Conservation (phyloP, 257 asterid genomes). For the Nicotiana benthamiana region DNA sequence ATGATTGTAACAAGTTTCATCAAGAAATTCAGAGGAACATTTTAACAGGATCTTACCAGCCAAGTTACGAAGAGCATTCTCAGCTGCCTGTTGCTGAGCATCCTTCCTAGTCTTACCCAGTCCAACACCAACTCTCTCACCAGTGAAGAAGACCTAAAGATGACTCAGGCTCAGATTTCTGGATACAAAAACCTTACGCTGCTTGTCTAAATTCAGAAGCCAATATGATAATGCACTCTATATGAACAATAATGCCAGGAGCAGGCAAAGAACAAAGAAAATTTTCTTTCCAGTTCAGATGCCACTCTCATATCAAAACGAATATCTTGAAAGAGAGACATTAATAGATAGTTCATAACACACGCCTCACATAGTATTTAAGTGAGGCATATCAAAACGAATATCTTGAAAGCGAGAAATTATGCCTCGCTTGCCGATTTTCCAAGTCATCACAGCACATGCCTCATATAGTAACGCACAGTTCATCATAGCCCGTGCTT, state of each 20-base stretch:
- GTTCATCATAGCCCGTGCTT: neutral
- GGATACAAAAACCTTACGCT: constrained; percentile 9
- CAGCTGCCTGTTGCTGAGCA: constrained; percentile 98
- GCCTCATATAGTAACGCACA: neutral
- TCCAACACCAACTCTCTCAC: constrained; percentile 82
- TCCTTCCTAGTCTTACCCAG: constrained; percentile 91
- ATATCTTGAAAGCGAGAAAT: neutral
- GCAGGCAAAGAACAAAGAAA: neutral
- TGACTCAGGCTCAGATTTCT: constrained; percentile 23
- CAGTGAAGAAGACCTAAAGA: constrained; percentile 69
- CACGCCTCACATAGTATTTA: too few species aligned
- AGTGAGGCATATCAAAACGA: neutral
- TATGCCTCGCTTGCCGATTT: neutral
- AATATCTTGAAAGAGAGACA: neutral
- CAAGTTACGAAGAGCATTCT: constrained; percentile 81
- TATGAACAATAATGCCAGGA: neutral
- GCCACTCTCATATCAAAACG: neutral
- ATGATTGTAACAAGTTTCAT: neutral
- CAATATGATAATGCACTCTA: neutral
- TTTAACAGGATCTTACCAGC: constrained; percentile 51
- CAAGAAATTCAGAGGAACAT: neutral
- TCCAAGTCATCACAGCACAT: neutral
- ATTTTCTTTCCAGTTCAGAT: neutral
- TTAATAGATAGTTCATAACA: neutral
- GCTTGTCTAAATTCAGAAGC: neutral